phyloP scores from a whole-genome alignment of 2,329 filamentous ascomycete species.

The Fusarium scirpi region DNA sequence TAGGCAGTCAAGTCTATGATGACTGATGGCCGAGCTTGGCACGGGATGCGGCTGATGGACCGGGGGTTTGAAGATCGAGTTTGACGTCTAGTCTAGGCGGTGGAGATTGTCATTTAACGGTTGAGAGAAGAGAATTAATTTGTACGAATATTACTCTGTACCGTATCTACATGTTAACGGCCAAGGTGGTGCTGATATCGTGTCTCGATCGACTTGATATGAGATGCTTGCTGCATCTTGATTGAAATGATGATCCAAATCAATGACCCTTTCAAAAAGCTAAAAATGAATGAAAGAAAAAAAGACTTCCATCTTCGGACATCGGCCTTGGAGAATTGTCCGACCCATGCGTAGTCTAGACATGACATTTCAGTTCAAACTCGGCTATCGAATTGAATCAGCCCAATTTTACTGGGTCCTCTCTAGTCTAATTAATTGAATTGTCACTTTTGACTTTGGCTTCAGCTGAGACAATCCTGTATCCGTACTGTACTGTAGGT shows the following conservation, averaged over 20 bases:
- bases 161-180: background rate
- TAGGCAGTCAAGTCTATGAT: background rate
- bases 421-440: background rate
- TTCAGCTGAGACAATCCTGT: background rate
- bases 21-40: conserved; percentile 10
- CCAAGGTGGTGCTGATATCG: background rate
- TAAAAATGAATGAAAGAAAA: background rate
- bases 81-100: conserved; percentile 11
- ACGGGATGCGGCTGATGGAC: conserved; percentile 22
- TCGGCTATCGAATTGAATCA: conserved; percentile 28
- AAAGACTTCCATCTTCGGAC: conserved; percentile 44
- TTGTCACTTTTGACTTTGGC: background rate
- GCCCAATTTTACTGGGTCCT: conserved; percentile 18
- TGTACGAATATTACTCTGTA: background rate
- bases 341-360: too few relatives aligned
- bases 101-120: conserved; percentile 8
- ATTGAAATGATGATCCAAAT: background rate
- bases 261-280: conserved; percentile 31
- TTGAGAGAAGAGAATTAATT: background rate
- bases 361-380: conserved; percentile 19
- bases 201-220: background rate
- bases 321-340: conserved; percentile 47
- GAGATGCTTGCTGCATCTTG: background rate
- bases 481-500: too few relatives aligned
- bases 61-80: conserved; percentile 19